A percentile compares a stretch with the other conserved stretches of the same genome.
phyloP scores from a whole-genome alignment of 139 green algal genomes.

The Chlamydomonas incerta region DNA sequence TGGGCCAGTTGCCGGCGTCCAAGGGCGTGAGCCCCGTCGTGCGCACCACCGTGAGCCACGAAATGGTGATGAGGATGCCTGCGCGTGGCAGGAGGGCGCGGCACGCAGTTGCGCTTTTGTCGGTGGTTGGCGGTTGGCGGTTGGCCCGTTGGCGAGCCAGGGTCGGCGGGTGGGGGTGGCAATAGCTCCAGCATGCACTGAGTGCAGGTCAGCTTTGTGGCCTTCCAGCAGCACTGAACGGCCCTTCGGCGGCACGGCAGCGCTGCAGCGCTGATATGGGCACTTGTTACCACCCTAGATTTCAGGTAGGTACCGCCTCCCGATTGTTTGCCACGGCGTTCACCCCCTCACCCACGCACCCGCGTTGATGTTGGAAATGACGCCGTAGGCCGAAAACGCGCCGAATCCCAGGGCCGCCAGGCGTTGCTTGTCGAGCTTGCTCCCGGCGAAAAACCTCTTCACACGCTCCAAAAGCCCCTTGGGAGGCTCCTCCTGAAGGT shows the following conservation, averaged over 20 bases:
- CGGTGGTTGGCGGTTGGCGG: too few species aligned
- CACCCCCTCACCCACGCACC: not conserved
- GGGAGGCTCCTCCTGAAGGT: not conserved
- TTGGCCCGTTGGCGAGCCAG: too few species aligned
- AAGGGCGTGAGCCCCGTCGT: conserved; percentile 56
- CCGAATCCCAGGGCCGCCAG: conserved; percentile 55
- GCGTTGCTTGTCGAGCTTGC: conserved; percentile 32
- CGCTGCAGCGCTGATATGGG: too few species aligned
- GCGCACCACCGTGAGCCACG: conserved; percentile 60
- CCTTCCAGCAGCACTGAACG: too few species aligned
- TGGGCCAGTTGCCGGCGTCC: conserved; percentile 49
- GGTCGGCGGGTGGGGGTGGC: too few species aligned
- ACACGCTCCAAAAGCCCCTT: not conserved
- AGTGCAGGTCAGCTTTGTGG: too few species aligned
- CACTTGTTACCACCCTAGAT: too few species aligned
- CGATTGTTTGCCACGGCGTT: too few species aligned
- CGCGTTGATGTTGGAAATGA: conserved; percentile 66
- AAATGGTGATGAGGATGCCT: conserved; percentile 57
- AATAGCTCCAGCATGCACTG: too few species aligned
- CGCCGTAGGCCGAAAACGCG: conserved; percentile 52
- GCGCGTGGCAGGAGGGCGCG: not conserved
- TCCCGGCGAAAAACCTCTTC: conserved; percentile 10
- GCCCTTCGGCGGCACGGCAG: too few species aligned
- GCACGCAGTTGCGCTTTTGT: too few species aligned
- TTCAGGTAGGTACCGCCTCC: too few species aligned